Percentiles rank a stretch among this genome's conserved stretches.
Conservation (phyloP, 768 basidiomycete species). For the Phlebiopsis flavidoalba region DNA sequence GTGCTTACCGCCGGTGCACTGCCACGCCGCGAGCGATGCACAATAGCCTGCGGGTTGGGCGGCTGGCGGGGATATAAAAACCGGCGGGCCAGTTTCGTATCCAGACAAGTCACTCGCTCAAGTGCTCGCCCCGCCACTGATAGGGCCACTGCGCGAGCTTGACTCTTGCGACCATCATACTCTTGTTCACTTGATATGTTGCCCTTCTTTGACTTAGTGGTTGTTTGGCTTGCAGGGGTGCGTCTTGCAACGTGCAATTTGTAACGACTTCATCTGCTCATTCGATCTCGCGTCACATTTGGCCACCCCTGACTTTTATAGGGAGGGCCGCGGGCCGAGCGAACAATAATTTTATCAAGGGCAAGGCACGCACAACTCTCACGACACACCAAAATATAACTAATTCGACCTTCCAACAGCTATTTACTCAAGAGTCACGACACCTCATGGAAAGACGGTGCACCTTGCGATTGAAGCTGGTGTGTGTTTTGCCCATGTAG, state of each 20-base stretch:
- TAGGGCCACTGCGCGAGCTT: not conserved
- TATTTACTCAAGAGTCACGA: slow-evolving; percentile 78
- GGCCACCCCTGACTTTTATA: slow-evolving; percentile 10
- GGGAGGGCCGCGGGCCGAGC: slow-evolving; percentile 88
- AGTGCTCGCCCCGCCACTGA: not conserved
- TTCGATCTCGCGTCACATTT: not conserved
- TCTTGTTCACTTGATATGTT: slow-evolving; percentile 23
- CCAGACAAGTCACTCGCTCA: not conserved
- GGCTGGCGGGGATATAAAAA: not conserved
- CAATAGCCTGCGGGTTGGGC: not conserved
- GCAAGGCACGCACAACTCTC: slow-evolving; percentile 53
- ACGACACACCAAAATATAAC: not conserved
- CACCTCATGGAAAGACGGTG: slow-evolving; percentile 72
- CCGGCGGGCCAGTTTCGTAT: not conserved
- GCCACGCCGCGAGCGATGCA: not conserved
- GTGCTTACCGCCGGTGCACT: not conserved
- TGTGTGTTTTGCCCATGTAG: slow-evolving; percentile 26
- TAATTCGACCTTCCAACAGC: slow-evolving; percentile 33
- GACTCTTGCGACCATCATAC: not conserved
- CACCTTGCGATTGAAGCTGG: slow-evolving; percentile 87
- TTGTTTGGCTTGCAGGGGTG: slow-evolving; percentile 56
- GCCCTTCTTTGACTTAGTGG: slow-evolving; percentile 65
- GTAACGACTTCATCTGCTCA: not conserved
- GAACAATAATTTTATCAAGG: slow-evolving; percentile 89
- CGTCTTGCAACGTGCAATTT: not conserved